These are phyloP conservation scores for Clitopilus hobsonii DNA, from an alignment of 768 basidiomycete species.

Conservation along the genomic window DNA sequence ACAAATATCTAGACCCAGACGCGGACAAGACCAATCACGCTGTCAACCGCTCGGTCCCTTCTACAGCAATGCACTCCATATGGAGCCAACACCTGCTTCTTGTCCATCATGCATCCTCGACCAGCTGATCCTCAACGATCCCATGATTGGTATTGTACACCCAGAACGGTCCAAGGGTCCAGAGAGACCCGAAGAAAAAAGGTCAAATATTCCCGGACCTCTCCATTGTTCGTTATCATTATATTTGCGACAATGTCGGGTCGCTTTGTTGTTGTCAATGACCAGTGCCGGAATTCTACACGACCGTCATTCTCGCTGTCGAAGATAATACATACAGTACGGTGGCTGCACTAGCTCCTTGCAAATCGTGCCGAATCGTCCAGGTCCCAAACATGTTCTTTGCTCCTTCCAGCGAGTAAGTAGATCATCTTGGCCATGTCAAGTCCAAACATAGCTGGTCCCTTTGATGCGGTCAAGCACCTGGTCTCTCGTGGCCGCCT, in stretches of 20 bases:
- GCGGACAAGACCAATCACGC: too few relatives aligned
- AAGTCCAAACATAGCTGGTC: background rate
- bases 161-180: background rate
- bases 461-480: background rate
- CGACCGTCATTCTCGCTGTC: background rate
- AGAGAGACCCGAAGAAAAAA: too few relatives aligned
- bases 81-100: background rate
- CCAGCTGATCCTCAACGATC: background rate
- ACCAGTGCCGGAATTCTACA: too few relatives aligned
- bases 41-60: background rate
- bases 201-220: too few relatives aligned
- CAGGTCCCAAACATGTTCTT: background rate
- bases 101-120: background rate
- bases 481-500: too few relatives aligned
- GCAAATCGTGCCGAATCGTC: too few relatives aligned
- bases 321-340: background rate
- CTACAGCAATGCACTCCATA: background rate
- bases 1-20: background rate
- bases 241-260: too few relatives aligned
- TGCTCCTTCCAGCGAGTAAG: background rate
- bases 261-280: background rate
- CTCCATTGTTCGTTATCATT: background rate
- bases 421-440: background rate
- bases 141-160: background rate
- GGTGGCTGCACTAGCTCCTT: background rate